A percentile compares a stretch with the other conserved stretches of the same genome.
These are phyloP conservation scores for Crithidia fasciculata DNA, from an alignment of 208 protist genomes.

Conservation along the genomic window DNA sequence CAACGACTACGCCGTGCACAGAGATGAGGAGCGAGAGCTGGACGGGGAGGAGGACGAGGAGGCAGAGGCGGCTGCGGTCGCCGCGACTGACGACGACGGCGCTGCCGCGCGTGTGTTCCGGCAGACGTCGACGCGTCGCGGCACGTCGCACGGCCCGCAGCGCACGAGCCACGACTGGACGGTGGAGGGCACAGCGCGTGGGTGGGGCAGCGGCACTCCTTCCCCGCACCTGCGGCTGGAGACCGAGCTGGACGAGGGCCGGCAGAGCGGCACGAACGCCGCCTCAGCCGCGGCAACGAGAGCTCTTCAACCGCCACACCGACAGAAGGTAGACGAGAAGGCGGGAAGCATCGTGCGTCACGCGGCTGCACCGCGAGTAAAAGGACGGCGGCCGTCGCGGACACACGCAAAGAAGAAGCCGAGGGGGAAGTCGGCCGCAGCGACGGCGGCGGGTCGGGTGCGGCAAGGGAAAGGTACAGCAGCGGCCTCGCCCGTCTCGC, in stretches of 20 bases:
- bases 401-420: too few relatives aligned
- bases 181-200: background rate
- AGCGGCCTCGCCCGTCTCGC: background rate
- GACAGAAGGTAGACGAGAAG: too few relatives aligned
- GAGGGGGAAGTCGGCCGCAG: too few relatives aligned
- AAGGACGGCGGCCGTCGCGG: too few relatives aligned
- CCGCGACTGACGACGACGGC: background rate
- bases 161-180: conserved; percentile 1
- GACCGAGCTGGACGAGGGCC: too few relatives aligned
- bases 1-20: background rate
- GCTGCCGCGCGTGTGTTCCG: background rate
- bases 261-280: background rate
- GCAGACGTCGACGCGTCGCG: conserved; percentile 10
- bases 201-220: background rate
- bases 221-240: too few relatives aligned
- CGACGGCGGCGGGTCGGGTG: background rate
- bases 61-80: background rate
- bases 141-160: background rate
- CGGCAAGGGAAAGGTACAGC: background rate
- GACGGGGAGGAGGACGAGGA: background rate
- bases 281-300: background rate
- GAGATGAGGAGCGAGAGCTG: background rate
- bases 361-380: too few relatives aligned
- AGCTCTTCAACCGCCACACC: too few relatives aligned
- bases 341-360: too few relatives aligned